Base-by-base conservation (phyloP, 805 yeast genomes). In the Suhomyces tanzawaensis region DNA sequence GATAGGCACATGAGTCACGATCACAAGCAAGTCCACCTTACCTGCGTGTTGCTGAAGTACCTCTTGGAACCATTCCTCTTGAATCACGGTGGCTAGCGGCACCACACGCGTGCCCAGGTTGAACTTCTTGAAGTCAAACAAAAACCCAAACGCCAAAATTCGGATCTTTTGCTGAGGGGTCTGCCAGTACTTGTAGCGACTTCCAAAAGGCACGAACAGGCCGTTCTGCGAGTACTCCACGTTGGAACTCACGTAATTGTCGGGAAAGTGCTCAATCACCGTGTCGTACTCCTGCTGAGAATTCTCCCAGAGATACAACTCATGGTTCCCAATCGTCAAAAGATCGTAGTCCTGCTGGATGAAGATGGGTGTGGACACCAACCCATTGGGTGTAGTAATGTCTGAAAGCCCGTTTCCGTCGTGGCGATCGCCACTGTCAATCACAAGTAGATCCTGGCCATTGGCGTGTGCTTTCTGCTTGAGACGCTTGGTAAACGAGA, bases 361-460 rank as follows among this genome's bases (percentile, higher is more conserved):
- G 56, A 90, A 85, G 0, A 90, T 71, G 2, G 71, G 69, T 19
- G 81, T 74, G 0, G 93, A 76, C 12, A 68, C 58, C 4, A 62
- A 51, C 0, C 96, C 98, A 53, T 82, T 84, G 2, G 91, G 86
- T 3, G 23, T 38, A 0, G 95, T 82, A 11, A 84, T 79, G 62
- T 91, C 97, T 27, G 87, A 74, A 9, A 89, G 62, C 0, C 98
- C 98, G 55, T 88, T 90, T 1, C 98, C 98, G 58, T 91, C 98
- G 51, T 87, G 95, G 45, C 87, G 80, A 60, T 91, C 98, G 4
- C 98, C 98, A 1, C 95, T 80, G 54, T 91, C 98, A 2, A 91
- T 72, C 4, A 89, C 52, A 3, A 91, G 49, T 14, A 90, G 56
- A 53, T 91, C 98, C 14, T 71, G 77, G 1, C 70, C 72, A 8